Evolutionary conservation across 208 protist species (phyloP), one percentile per base, ranked within the genome.

Genomic region (Trypanosoma conorhini): DNA sequence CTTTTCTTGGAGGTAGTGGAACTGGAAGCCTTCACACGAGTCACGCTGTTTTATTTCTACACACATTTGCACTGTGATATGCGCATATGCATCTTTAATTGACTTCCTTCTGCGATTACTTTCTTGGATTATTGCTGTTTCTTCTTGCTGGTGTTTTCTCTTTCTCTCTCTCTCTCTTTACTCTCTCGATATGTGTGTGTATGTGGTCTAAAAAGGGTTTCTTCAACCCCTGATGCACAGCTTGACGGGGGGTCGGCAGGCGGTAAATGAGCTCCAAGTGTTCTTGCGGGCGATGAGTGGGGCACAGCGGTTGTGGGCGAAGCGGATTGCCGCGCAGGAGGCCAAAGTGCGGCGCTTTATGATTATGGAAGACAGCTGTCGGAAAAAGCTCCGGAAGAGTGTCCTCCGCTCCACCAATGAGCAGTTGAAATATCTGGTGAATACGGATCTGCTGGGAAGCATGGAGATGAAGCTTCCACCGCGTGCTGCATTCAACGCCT

Each of bases 311-410:
- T 77, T 76, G 5, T 95, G 89, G 89, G 67, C 70, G 26, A 79
- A 82, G 42, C 76, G 79, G 52, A 89, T 95, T 42, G 74, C 77
- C 9, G 51, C 67, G 12, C 77, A 87, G 38, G 89, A 95, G 73
- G 90, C 55, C 19, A 71, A 90, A 28, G 85, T 95, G 15, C 86
- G 89, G 19, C 67, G 81, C 2, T 72, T 85, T 28, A 95, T 95
- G 89, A 82, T 91, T 54, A 55, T 83, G n/a, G 86, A 95, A 71
- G 85, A 91, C 58, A 79, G 88, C 54, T 81, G 78, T 54, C 69
- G 84, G 26, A 81, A 88, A 40, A 76, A 76, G 59, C 82, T 95
- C 10, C 60, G 68, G 13, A 81, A 77, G 42, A 83, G 75, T 38
- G 85, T 90, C n/a, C 74, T 93, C 48, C 76, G 74, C 9, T 78